Percentiles rank a stretch among this genome's conserved stretches.
Evolutionary conservation across 257 asterid genomes (phyloP).

Genomic region (Cruciata laevipes): DNA sequence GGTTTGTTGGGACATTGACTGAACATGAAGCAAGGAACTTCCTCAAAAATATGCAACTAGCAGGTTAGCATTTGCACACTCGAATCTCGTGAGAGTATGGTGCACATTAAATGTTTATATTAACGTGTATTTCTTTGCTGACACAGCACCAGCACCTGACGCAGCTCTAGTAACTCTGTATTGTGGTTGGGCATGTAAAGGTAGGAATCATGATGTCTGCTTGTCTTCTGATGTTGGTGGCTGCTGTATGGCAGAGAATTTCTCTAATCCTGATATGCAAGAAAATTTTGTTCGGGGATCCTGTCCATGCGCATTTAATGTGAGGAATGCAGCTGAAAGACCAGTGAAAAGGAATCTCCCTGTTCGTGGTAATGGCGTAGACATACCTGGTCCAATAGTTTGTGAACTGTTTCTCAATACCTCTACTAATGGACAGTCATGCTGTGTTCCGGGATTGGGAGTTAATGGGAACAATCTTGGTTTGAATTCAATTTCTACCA

Average conservation of each 20-base stretch:
- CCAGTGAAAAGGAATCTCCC: conserved; percentile 27
- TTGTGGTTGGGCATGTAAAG: conserved; percentile 50
- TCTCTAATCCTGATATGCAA: conserved; percentile 19
- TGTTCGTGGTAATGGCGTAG: conserved; percentile 8
- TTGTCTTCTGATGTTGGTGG: conserved; percentile 34
- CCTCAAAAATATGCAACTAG: conserved; percentile 36
- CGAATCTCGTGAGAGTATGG: not conserved
- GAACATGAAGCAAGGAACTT: conserved; percentile 38
- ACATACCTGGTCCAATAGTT: conserved; percentile 12
- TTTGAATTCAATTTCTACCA: conserved; percentile 22
- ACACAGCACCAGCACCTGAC: conserved; percentile 35
- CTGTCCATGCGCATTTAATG: conserved; percentile 26
- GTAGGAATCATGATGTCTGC: conserved; percentile 30
- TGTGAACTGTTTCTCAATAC: conserved; percentile 14
- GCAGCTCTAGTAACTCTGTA: conserved; percentile 38
- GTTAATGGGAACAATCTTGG: conserved; percentile 30
- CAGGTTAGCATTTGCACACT: conserved; percentile 22
- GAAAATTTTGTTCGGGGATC: conserved; percentile 23
- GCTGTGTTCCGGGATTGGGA: conserved; percentile 48
- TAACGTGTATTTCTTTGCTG: conserved; percentile 20
- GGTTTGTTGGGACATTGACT: conserved; percentile 33
- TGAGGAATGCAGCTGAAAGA: conserved; percentile 24
- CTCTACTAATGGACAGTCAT: conserved; percentile 27
- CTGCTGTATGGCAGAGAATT: conserved; percentile 26
- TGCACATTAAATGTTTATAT: conserved; percentile 3